A percentile compares a stretch with the other conserved stretches of the same genome.
phyloP scores from a whole-genome alignment of 148 eudicot genomes.

The Rhododendron simsii region DNA sequence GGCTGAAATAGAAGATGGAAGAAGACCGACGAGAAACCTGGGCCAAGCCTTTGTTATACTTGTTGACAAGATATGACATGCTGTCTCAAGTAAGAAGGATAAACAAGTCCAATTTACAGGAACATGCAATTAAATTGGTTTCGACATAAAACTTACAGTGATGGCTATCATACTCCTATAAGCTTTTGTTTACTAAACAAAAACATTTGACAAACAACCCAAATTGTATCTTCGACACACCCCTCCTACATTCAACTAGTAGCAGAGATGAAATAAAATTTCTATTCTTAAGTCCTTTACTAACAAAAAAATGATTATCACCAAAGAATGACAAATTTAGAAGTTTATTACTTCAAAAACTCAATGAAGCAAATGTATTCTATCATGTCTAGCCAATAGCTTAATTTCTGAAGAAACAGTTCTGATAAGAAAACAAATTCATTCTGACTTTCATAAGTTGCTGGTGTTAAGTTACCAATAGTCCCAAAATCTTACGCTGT shows the following conservation, averaged over 20 bases:
- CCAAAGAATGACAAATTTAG: not conserved
- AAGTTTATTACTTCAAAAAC: too few relatives aligned
- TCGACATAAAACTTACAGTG: not conserved
- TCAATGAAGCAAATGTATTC: too few relatives aligned
- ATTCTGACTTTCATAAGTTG: not conserved
- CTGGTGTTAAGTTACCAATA: not conserved
- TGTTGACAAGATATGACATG: too few relatives aligned
- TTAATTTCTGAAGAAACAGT: too few relatives aligned
- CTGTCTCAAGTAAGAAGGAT: not conserved
- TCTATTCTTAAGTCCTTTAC: not conserved
- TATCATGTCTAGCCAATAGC: too few relatives aligned
- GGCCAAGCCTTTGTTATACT: not conserved
- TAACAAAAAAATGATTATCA: too few relatives aligned
- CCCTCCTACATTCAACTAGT: not conserved
- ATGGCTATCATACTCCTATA: not conserved
- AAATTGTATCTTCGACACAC: not conserved
- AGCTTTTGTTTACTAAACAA: not conserved
- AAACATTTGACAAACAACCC: not conserved
- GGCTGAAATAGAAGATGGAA: not conserved
- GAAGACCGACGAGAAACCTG: not conserved
- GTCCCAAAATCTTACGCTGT: not conserved
- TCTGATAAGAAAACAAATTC: not conserved
- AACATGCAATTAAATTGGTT: not conserved
- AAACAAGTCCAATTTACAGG: not conserved
- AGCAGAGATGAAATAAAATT: not conserved